Evolutionary conservation across 1,139 yeast species (phyloP).

Genomic region (Debaryomyces singareniensis): DNA sequence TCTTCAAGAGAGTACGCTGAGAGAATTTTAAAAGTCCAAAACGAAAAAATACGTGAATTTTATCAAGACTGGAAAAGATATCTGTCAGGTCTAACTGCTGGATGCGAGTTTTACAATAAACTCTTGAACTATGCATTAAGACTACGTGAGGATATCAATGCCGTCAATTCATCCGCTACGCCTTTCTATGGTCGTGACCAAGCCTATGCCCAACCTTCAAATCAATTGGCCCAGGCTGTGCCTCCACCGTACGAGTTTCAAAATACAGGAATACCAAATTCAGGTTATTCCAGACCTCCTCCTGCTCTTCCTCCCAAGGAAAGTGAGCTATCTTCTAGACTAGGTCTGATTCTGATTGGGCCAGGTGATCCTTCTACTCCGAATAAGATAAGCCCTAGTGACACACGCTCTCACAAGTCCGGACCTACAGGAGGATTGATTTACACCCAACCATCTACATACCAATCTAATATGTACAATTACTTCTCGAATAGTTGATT

Average conservation of each 20-base stretch:
- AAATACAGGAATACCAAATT: neutral
- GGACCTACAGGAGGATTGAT: conserved; percentile 17
- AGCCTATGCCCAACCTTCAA: neutral
- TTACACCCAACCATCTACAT: conserved; percentile 43
- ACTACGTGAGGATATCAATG: conserved; percentile 14
- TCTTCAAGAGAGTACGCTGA: conserved; percentile 26
- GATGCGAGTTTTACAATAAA: conserved; percentile 56
- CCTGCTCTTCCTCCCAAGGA: conserved; percentile 7
- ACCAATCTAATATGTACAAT: conserved; percentile 43
- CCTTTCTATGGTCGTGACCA: conserved; percentile 3
- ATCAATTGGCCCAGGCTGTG: conserved; percentile 1
- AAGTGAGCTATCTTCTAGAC: neutral
- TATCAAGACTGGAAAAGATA: conserved; percentile 55
- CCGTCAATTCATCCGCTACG: conserved; percentile 1
- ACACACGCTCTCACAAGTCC: neutral
- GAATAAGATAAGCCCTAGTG: neutral
- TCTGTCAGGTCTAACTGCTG: conserved; percentile 53
- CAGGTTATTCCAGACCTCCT: conserved; percentile 4
- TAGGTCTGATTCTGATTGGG: neutral
- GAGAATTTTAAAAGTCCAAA: conserved; percentile 19
- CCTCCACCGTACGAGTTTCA: neutral
- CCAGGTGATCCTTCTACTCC: conserved; percentile 1
- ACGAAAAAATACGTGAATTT: conserved; percentile 37
- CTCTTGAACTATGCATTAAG: conserved; percentile 40
- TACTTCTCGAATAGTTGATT: conserved; percentile 28